A percentile compares a stretch with the other conserved stretches of the same genome.
phyloP scores from a whole-genome alignment of 805 yeast genomes.

The Candida ipomoeae region DNA sequence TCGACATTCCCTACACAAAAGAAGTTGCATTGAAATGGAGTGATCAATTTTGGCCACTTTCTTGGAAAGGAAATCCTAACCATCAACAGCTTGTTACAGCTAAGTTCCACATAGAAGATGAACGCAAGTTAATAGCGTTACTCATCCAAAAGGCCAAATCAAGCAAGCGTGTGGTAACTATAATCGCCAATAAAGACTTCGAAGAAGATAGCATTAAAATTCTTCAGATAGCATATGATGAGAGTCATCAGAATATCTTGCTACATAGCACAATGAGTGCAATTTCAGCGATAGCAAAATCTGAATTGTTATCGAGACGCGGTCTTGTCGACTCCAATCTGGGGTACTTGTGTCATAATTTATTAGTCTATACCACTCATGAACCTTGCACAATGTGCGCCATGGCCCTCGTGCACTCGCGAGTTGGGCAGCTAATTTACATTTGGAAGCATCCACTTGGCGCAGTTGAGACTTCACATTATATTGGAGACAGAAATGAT shows the following conservation, averaged over 20 bases:
- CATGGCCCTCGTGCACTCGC: constrained; percentile 92
- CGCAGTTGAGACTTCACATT: constrained; percentile 62
- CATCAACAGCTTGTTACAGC: constrained; percentile 63
- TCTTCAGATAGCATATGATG: constrained; percentile 37
- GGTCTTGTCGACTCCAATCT: constrained; percentile 10
- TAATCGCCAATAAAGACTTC: constrained; percentile 57
- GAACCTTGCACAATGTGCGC: constrained; percentile 97
- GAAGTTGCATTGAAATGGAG: constrained; percentile 70
- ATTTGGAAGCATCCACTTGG: constrained; percentile 41
- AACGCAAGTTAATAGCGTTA: constrained; percentile 24
- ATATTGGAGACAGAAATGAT: constrained; percentile 68
- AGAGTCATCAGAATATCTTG: constrained; percentile 46
- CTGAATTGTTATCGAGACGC: constrained; percentile 43
- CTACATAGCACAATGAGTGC: constrained; percentile 76
- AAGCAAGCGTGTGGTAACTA: constrained; percentile 41
- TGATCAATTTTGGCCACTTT: constrained; percentile 70
- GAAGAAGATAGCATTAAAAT: constrained; percentile 24
- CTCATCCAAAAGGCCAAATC: constrained; percentile 11
- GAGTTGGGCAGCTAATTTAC: constrained; percentile 68
- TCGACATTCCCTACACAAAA: constrained; percentile 62
- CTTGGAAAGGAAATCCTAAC: constrained; percentile 92
- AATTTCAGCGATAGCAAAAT: constrained; percentile 57
- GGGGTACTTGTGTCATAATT: constrained; percentile 67
- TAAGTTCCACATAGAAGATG: constrained; percentile 43
- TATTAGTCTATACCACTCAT: constrained; percentile 81